Evolutionary conservation across 441 rosid genomes (phyloP).

Genomic region (Syzygium syzygioides): DNA sequence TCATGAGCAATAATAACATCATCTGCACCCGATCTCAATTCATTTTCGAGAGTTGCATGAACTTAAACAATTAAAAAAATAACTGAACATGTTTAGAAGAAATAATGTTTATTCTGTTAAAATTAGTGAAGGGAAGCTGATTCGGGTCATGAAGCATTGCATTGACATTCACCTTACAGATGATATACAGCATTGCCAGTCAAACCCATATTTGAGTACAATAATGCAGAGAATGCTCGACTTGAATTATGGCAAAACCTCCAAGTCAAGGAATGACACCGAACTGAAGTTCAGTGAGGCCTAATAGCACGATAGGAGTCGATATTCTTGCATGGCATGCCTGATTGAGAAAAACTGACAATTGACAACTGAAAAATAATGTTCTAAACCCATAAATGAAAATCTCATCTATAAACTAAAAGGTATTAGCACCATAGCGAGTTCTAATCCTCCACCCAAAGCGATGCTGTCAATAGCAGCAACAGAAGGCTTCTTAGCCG

Average conservation of each 20-base stretch:
- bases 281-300: background rate
- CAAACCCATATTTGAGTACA: background rate
- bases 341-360: background rate
- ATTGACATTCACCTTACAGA: background rate
- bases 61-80: background rate
- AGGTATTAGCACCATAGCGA: background rate
- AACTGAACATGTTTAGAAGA: background rate
- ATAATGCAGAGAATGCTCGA: background rate
- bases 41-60: background rate
- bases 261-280: background rate
- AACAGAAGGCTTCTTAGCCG: constrained; percentile 4
- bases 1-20: background rate
- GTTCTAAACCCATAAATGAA: background rate
- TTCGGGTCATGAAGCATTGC: background rate
- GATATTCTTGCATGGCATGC: constrained; percentile 1
- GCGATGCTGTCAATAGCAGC: background rate
- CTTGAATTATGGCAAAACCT: background rate
- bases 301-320: background rate
- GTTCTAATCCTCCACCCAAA: constrained; percentile 4
- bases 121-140: background rate
- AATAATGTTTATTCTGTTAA: background rate
- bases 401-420: background rate
- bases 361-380: background rate
- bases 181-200: background rate
- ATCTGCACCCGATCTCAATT: background rate